phyloP scores from a whole-genome alignment of 441 rosid species.

The Gossypium davidsonii region DNA sequence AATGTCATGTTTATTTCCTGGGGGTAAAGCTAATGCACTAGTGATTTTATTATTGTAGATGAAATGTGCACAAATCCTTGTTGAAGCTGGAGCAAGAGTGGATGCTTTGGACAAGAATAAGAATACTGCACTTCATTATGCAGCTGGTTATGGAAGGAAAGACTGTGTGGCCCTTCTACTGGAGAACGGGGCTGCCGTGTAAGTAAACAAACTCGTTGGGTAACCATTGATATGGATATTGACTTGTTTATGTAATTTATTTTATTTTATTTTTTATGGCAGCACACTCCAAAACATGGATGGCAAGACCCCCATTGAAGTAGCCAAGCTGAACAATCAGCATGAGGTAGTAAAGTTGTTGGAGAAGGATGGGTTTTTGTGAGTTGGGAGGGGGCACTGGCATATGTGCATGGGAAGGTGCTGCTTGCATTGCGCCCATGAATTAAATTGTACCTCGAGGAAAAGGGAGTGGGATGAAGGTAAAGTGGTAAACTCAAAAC shows the following conservation, averaged over 20 bases:
- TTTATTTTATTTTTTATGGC: background rate
- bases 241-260: background rate
- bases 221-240: background rate
- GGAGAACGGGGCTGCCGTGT: constrained; percentile 95
- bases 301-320: constrained; percentile 87
- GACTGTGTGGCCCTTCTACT: constrained; percentile 93
- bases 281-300: constrained; percentile 90
- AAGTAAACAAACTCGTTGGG: constrained; percentile 30
- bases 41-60: constrained; percentile 35
- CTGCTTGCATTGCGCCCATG: background rate
- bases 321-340: constrained; percentile 85
- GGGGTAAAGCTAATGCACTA: background rate
- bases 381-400: constrained; percentile 12
- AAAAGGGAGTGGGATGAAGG: background rate
- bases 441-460: background rate
- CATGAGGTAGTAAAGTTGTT: constrained; percentile 81
- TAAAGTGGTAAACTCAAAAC: background rate
- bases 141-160: constrained; percentile 95
- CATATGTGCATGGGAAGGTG: background rate
- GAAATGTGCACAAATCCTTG: constrained; percentile 78
- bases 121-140: constrained; percentile 95
- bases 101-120: constrained; percentile 91
- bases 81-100: constrained; percentile 81
- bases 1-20: background rate
- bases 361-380: constrained; percentile 88